Evolutionary conservation across 2,329 filamentous ascomycete genomes (phyloP).

Genomic region (Cladosporium sp.): DNA sequence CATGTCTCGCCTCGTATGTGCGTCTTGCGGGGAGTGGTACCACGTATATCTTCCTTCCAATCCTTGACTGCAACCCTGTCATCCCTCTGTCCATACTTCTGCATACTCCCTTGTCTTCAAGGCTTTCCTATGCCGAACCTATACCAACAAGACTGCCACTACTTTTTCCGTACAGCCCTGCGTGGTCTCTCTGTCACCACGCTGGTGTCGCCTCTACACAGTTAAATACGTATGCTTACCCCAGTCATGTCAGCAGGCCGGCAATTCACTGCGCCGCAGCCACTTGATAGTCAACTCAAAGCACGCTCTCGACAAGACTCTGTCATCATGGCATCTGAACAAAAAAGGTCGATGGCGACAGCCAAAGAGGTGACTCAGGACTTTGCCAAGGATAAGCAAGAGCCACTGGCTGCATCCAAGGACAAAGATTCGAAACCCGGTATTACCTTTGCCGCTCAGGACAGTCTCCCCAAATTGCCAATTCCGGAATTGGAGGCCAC

Average conservation of each 20-base stretch:
- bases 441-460: conserved; percentile 86
- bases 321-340: conserved; percentile 41
- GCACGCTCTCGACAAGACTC: conserved; percentile 32
- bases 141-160: conserved; percentile 84
- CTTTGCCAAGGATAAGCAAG: conserved; percentile 49
- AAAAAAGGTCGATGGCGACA: conserved; percentile 47
- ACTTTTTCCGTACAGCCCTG: conserved; percentile 88
- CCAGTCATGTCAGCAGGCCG: conserved; percentile 59
- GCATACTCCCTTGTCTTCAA: background rate
- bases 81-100: background rate
- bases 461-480: conserved; percentile 84
- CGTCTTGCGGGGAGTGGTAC: conserved; percentile 11
- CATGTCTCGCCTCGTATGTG: conserved; percentile 4
- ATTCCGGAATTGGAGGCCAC: conserved; percentile 84
- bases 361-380: conserved; percentile 56
- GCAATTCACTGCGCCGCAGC: conserved; percentile 68
- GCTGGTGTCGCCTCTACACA: conserved; percentile 71
- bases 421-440: conserved; percentile 64
- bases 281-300: conserved; percentile 54
- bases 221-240: conserved; percentile 51
- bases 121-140: conserved; percentile 67
- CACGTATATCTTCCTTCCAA: conserved; percentile 15
- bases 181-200: conserved; percentile 82
- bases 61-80: background rate
- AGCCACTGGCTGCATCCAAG: conserved; percentile 50